Base-by-base conservation (phyloP, 1,284 basidiomycete genomes). In the Microbotryomycetes sp. region DNA sequence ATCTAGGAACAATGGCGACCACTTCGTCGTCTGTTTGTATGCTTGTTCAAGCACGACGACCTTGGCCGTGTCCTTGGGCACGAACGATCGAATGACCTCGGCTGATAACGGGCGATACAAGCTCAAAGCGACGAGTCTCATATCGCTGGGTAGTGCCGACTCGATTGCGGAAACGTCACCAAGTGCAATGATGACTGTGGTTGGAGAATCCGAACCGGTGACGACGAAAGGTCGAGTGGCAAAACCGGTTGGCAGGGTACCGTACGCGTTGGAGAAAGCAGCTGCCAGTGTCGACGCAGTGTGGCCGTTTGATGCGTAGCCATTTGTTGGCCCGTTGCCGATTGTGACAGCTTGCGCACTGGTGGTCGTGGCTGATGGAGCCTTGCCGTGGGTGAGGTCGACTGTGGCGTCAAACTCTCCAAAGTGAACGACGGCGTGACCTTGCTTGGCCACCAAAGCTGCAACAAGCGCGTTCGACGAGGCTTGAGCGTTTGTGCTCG, bases 1-100 rank as follows among this genome's bases (percentile, higher is more conserved):
- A 48, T 94, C 92, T 52, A 96, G 82, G 74, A 88, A 93, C 19
- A 94, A 79, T 0, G 91, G 86, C 1, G 90, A 87, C 84, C 89
- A 94, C 77, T 92, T 92, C 55, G 86, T 87, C 22, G 84, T 82
- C 81, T 87, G 88, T 64, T 79, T 80, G 68, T 81, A 79, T 26
- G 87, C 80, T 76, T 87, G 88, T 76, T 92, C 94, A 23, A 97
- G 82, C 3, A 97, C 88, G 54, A 96, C 80, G 58, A 97, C 82
- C 50, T 84, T 84, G 50, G 82, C 81, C 42, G 81, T 82, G 4
- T 84, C 84, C 1, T 79, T 63, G 12, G 89, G 86, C 49, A 96
- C 82, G 42, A 80, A 79, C 32, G 76, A 76, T 58, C 87, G 78
- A 52, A 97, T 79, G 56, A 81, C 82, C 49, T 84, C 81, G 16